A percentile compares a stretch with the other conserved stretches of the same genome.
Conservation (phyloP, 2,329 filamentous ascomycete species). For the Alternaria alternata region DNA sequence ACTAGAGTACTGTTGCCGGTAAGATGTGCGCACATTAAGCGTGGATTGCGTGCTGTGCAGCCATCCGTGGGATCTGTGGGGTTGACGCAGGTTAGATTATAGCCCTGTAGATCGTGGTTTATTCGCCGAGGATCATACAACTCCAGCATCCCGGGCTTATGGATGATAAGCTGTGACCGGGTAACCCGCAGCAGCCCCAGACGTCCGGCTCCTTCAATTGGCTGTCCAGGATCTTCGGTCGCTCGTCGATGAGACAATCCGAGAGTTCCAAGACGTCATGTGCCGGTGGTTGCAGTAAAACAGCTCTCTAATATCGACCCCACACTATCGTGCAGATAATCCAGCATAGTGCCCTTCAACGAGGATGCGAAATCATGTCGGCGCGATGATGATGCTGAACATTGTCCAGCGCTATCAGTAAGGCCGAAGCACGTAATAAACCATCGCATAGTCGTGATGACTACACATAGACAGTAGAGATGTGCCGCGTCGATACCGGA, state of each 20-base stretch:
- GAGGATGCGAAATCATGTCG: background rate
- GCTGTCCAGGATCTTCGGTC: background rate
- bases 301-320: background rate
- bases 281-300: background rate
- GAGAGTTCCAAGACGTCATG: background rate
- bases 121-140: background rate
- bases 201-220: background rate
- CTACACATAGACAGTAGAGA: background rate
- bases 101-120: background rate
- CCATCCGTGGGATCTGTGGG: background rate
- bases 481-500: background rate
- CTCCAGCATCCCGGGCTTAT: background rate
- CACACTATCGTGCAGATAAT: background rate
- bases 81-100: background rate
- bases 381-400: background rate
- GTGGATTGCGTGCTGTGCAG: slow-evolving; percentile 12
- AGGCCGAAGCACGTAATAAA: slow-evolving; percentile 7
- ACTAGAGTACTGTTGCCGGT: background rate
- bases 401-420: background rate
- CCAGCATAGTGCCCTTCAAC: background rate
- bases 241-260: background rate
- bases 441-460: background rate
- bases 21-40: slow-evolving; percentile 5
- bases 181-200: background rate
- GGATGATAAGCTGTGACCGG: background rate